Evolutionary conservation across 495 filamentous ascomycete genomes (phyloP), one percentile per base, ranked within the genome.

Genomic region (Hypoxylon lenormandii): DNA sequence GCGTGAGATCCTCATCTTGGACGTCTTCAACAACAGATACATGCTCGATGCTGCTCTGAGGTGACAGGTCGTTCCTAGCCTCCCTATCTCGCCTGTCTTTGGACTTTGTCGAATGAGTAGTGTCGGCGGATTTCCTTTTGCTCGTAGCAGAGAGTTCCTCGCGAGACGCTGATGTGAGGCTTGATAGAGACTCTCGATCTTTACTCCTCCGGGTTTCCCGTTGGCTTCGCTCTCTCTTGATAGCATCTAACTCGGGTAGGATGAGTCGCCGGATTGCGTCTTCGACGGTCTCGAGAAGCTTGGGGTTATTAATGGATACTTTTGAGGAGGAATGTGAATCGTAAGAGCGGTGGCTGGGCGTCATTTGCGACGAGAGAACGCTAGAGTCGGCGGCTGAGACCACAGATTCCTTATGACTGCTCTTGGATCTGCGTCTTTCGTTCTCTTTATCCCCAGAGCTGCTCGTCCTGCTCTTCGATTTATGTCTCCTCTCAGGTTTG

Each of bases 201-300:
- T 72, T 74, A 46, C 85, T 85, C 10, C 85, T 83, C 51, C 86
- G 81, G 28, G 84, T 81, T 61, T 82, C 81, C 37, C 80, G 79
- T 63, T 89, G 81, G 61, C 86, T 92, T 74, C 96, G 91, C 71
- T 96, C 92, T 72, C 92, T 87, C 78, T 97, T 97, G 46, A 98
- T 82, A 28, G 92, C 92, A 54, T 92, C 92, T 47, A 98, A 83
- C 75, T 98, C 94, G 0, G 95, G 96, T 1, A 98, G 79, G 50
- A 98, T 97, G 49, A 98, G 81, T 45, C 94, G 87, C 50, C 91
- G 90, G 68, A 98, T 98, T 18, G 95, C 93, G 80, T 97, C 94
- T 78, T 98, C 94, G 6, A 98, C 94, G 0, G 93, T 94, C 75
- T 96, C 92, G 4, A 98, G 85, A n/a, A 98, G 79, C 66, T 92